Base-by-base conservation (phyloP, 371 early-diverging fungal genomes). In the Coemansia sp. region DNA sequence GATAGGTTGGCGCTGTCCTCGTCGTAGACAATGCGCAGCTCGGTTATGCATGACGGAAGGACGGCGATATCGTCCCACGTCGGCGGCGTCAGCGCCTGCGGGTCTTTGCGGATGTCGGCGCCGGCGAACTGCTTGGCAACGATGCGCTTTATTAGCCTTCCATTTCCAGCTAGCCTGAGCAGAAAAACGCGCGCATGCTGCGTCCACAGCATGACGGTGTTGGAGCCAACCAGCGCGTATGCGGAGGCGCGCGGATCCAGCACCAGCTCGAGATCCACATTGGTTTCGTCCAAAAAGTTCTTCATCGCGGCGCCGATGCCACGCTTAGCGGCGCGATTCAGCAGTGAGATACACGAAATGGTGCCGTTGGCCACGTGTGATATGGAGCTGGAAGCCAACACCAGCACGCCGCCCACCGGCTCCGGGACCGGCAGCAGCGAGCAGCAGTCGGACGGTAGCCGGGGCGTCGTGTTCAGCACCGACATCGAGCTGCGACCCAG, bases 361-460 rank as follows among this genome's bases (percentile, higher is more conserved):
- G 90, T 84, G 7, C 92, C 91, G 77, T 95, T 95, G 51, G 90
- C 90, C 1, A 95, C 82, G 71, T 96, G 91, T 31, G 94, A 80
- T 11, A 99, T 63, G 3, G 91, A 87, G 75, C 90, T 93, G 43
- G 90, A 81, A 0, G 89, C 84, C 8, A 94, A 67, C 1, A 94
- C 84, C 32, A 98, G 77, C 5, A 96, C 77, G 24, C 98, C 99
- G 37, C 94, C 92, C 4, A 94, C 82, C 4, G 96, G 94, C 49
- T 85, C 84, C 0, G 94, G 94, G 58, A 94, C 81, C 0, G 95
- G 82, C 9, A 87, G 77, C 33, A 97, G 68, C 16, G 77, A 77
- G 29, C 82, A 80, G 66, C 89, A 83, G 72, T 95, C 94, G 68
- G 89, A 90, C 8, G 98, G 97, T 34, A 99, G 77, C 29, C 85